These are phyloP conservation scores for Gigaspora rosea DNA, from an alignment of 192 early-diverging fungal genomes.

Conservation along the genomic window DNA sequence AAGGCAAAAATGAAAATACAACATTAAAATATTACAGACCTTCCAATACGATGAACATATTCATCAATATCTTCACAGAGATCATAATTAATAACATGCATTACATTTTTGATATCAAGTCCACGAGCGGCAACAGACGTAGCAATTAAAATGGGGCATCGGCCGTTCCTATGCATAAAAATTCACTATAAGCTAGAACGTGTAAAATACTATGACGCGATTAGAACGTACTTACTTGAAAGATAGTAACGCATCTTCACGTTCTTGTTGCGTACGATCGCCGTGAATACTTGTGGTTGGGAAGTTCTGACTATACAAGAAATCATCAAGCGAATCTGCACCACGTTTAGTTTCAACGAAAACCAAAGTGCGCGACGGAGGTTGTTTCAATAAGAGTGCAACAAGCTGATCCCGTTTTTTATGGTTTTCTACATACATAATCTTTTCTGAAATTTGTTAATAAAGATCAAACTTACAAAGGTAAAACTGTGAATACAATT, in stretches of 20 bases:
- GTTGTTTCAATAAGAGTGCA: conserved; percentile 49
- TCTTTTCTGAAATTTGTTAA: conserved; percentile 27
- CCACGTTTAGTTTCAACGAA: conserved; percentile 82
- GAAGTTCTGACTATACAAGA: conserved; percentile 64
- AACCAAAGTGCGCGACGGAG: conserved; percentile 70
- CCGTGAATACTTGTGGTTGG: conserved; percentile 86
- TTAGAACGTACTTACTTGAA: conserved; percentile 56
- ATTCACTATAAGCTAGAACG: background rate
- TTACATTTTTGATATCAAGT: conserved; percentile 87
- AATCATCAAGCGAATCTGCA: conserved; percentile 80
- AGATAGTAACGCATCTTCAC: conserved; percentile 69
- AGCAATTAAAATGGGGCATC: conserved; percentile 75
- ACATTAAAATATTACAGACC: conserved; percentile 33
- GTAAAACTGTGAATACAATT: conserved; percentile 40
- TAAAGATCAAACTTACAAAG: background rate
- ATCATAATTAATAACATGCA: conserved; percentile 88
- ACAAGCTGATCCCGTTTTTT: conserved; percentile 61
- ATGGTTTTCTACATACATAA: conserved; percentile 63
- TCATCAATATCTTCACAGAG: conserved; percentile 82
- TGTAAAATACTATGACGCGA: background rate
- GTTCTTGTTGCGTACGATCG: conserved; percentile 76
- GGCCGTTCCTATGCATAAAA: conserved; percentile 36
- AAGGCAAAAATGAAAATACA: background rate
- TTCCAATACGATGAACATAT: conserved; percentile 84
- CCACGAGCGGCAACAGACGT: conserved; percentile 88